Evolutionary conservation across 2,329 filamentous ascomycete genomes (phyloP), one percentile per base, ranked within the genome.

Genomic region (Phialemoniopsis sp.): DNA sequence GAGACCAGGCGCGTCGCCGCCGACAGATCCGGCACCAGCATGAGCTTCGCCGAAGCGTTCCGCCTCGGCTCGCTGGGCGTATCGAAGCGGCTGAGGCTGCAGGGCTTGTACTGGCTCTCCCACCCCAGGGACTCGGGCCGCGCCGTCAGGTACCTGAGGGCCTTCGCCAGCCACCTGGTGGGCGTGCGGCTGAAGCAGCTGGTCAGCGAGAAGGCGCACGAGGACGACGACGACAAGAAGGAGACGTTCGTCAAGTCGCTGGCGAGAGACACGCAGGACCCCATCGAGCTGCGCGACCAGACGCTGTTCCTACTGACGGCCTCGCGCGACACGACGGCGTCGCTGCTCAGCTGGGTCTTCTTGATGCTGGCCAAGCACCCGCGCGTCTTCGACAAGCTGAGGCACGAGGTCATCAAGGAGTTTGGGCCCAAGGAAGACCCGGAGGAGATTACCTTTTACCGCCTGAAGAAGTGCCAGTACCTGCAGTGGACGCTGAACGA

Each of bases 241-340:
- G 28, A 17, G 13, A 37, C 35, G 6, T 37, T 37, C 35, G 7
- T 37, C n/a, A 16, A 37, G 16, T 6, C n/a, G 13, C 21, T 37
- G 10, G 28, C 26, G 19, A 13, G 29, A 4, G 12, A n/a, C 5
- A 70, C 65, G 0, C 57, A 63, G 17, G 64, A 74, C 49, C 56
- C 60, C 5, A 50, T 49, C 4, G 55, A 63, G 29, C 70, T 89
- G 9, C 54, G 66, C 28, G 61, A 63, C 43, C 61, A 72, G 50
- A 49, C 56, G 4, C 52, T 66, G 34, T 57, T 62, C 38, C 59
- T 70, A 28, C 55, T 72, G 15, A 50, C 65, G 17, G 73, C 73
- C 1, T 73, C 71, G 1, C 64, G 74, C n/a, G 75, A 79, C 48
- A 77, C 73, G 2, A 78, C 73, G 0, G 72, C 71, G 3, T 62